phyloP scores from a whole-genome alignment of 2,329 filamentous ascomycete species.

The Aspergillus ibericus region DNA sequence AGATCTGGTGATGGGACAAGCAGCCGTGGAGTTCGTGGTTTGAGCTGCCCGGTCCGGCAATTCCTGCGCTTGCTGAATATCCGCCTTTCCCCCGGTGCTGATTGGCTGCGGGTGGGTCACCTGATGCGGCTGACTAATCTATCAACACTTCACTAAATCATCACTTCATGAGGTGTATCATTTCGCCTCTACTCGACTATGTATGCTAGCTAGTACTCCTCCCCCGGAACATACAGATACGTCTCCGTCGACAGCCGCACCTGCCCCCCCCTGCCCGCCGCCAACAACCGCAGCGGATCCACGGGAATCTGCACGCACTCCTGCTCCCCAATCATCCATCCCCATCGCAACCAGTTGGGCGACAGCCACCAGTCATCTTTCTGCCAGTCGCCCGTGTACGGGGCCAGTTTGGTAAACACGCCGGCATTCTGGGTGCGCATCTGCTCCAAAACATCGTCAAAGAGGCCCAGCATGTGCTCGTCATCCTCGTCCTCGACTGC shows the following conservation, averaged over 20 bases:
- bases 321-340: constrained; percentile 43
- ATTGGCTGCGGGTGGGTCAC: constrained; percentile 34
- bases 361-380: constrained; percentile 39
- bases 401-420: constrained; percentile 17
- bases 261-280: constrained; percentile 13
- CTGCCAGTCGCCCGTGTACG: constrained; percentile 22
- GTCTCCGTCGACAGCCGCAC: constrained; percentile 31
- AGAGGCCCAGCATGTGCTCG: constrained; percentile 22
- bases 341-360: constrained; percentile 44
- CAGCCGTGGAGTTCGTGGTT: not conserved
- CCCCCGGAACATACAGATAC: constrained; percentile 40
- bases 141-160: no score
- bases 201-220: constrained; percentile 8
- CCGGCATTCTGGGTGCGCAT: constrained; percentile 14
- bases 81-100: constrained; percentile 37
- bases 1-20: constrained; percentile 17
- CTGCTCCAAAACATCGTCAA: constrained; percentile 25
- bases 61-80: constrained; percentile 43
- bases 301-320: constrained; percentile 39
- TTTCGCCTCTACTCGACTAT: not conserved
- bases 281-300: constrained; percentile 35
- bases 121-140: constrained; percentile 23
- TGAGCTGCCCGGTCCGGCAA: constrained; percentile 16
- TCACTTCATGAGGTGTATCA: no score
- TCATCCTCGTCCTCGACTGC: constrained; percentile 30